These are phyloP conservation scores for Brassica carinata DNA, from an alignment of 345 rosid genomes.

Conservation along the genomic window DNA sequence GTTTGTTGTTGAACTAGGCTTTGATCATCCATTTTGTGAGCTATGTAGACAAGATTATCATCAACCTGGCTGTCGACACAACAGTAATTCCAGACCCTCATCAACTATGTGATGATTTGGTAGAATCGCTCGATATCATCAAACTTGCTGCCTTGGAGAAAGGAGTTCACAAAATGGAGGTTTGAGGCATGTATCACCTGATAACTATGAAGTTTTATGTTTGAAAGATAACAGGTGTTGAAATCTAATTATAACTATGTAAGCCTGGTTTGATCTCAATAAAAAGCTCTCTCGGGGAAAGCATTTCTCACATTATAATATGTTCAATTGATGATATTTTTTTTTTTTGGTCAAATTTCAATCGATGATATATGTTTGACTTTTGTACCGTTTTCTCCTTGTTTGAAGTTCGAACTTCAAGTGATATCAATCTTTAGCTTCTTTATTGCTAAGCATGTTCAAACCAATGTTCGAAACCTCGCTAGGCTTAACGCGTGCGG, in stretches of 20 bases:
- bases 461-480: too few relatives aligned
- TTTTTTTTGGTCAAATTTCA: too few relatives aligned
- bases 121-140: conserved; percentile 53
- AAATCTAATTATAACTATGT: not conserved
- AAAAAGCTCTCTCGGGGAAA: not conserved
- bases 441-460: not conserved
- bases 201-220: not conserved
- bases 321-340: too few relatives aligned
- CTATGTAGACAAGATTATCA: conserved; percentile 58
- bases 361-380: not conserved
- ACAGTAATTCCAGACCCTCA: conserved; percentile 69
- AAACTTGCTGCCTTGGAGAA: conserved; percentile 42
- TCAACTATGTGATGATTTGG: conserved; percentile 51
- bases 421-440: not conserved
- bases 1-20: conserved; percentile 66
- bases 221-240: not conserved
- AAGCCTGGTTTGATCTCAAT: not conserved
- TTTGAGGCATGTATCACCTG: not conserved
- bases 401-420: not conserved
- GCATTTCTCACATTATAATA: not conserved
- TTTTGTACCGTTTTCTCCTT: not conserved
- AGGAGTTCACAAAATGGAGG: conserved; percentile 7
- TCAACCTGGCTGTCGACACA: conserved; percentile 65
- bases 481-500: too few relatives aligned
- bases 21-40: conserved; percentile 71